Evolutionary conservation across 345 rosid species (phyloP).

Genomic region (Eucalyptus erythrocorys): DNA sequence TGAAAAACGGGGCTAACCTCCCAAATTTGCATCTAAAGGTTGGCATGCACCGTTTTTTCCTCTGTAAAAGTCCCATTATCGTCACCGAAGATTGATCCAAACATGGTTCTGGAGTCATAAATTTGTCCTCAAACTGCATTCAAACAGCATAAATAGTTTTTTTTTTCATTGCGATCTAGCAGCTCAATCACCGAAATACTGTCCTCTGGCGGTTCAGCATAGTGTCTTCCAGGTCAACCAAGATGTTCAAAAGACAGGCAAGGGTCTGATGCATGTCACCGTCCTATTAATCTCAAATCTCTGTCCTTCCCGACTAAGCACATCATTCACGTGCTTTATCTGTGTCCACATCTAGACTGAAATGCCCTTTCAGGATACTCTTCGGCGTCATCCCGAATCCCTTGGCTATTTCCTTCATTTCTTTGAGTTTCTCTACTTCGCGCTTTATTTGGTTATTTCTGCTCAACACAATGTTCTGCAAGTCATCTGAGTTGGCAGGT

Average conservation of each 20-base stretch:
- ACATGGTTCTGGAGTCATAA: neutral
- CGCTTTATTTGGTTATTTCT: constrained; percentile 47
- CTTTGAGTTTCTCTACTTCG: constrained; percentile 39
- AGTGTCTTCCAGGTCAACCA: neutral
- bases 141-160: neutral
- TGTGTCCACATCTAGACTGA: constrained; percentile 24
- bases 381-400: constrained; percentile 68
- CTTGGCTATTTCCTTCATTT: constrained; percentile 62
- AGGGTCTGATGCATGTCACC: neutral
- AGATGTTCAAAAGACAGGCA: neutral
- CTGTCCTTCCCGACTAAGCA: neutral
- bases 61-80: neutral
- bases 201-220: neutral
- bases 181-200: neutral
- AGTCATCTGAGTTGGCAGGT: constrained; percentile 9
- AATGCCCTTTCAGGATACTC: constrained; percentile 37
- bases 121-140: neutral
- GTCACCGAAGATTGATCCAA: neutral
- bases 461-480: constrained; percentile 16
- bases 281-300: neutral
- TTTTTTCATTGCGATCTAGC: neutral
- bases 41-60: neutral
- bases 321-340: neutral
- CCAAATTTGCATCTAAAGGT: neutral
- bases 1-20: neutral